These are phyloP conservation scores for Rhodofomes roseus DNA, from an alignment of 1,284 basidiomycete genomes.

Conservation along the genomic window DNA sequence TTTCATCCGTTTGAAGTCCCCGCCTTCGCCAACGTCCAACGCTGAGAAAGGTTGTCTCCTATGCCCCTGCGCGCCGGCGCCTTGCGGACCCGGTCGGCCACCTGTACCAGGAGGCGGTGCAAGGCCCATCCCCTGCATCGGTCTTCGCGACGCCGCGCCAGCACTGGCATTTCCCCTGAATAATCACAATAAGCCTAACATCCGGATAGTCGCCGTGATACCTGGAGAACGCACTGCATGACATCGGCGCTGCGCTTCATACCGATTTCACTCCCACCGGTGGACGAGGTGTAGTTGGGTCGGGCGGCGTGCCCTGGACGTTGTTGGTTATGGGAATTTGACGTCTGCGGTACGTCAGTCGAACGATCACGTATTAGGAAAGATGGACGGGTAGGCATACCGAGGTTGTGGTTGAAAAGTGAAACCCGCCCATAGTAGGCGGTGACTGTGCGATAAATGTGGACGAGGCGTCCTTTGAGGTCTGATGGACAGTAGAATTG, in stretches of 20 bases:
- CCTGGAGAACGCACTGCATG: conserved; percentile 35
- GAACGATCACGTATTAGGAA: neutral
- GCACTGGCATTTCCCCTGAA: conserved; percentile 10
- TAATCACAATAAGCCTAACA: neutral
- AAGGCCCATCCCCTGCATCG: conserved; percentile 43
- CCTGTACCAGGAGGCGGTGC: conserved; percentile 22
- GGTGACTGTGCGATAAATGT: conserved; percentile 17
- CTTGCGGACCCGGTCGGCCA: conserved; percentile 1
- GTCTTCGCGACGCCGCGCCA: conserved; percentile 11
- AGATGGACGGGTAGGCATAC: conserved; percentile 23
- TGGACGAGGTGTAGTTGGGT: neutral
- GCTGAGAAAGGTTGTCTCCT: conserved; percentile 35
- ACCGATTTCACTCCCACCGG: conserved; percentile 11
- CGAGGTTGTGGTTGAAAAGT: conserved; percentile 42
- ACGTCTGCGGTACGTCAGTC: neutral
- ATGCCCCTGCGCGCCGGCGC: conserved; percentile 5
- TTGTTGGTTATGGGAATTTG: neutral
- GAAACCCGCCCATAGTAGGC: conserved; percentile 48
- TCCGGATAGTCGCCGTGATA: neutral
- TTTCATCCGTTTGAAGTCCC: conserved; percentile 46
- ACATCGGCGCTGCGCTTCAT: conserved; percentile 37
- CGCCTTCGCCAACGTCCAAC: conserved; percentile 39
- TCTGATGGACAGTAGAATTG: neutral
- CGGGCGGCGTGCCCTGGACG: neutral
- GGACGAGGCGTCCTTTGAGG: neutral